phyloP scores from a whole-genome alignment of 495 filamentous ascomycete species.

The Penicillium diatomitis region DNA sequence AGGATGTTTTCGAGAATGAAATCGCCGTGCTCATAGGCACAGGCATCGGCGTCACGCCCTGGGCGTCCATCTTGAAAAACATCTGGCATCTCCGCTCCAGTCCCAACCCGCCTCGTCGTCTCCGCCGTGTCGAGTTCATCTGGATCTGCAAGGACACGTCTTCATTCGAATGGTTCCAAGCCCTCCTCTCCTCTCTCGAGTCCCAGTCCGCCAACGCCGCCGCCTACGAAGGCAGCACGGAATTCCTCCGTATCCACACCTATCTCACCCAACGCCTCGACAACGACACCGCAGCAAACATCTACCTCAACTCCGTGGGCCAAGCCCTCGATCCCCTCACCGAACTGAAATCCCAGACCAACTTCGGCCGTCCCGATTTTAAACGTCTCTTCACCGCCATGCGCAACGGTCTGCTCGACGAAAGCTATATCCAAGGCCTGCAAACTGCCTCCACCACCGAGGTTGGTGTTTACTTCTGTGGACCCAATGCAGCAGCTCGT shows the following conservation, averaged over 20 bases:
- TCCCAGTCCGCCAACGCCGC: conserved; percentile 66
- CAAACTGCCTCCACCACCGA: conserved; percentile 63
- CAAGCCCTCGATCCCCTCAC: conserved; percentile 82
- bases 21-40: conserved; percentile 95
- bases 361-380: conserved; percentile 95
- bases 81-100: conserved; percentile 91
- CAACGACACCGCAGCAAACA: conserved; percentile 86
- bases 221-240: conserved; percentile 54
- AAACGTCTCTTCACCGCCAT: conserved; percentile 70
- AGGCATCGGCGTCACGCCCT: conserved; percentile 95
- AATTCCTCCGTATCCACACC: conserved; percentile 96
- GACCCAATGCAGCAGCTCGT: conserved; percentile 68
- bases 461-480: conserved; percentile 97
- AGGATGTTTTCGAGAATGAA: conserved; percentile 92
- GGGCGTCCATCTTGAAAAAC: conserved; percentile 95
- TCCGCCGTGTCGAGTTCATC: conserved; percentile 95
- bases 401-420: conserved; percentile 76
- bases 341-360: conserved; percentile 79
- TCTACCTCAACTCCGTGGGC: conserved; percentile 91
- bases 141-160: conserved; percentile 96
- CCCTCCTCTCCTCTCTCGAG: conserved; percentile 85
- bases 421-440: conserved; percentile 75
- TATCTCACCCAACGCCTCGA: conserved; percentile 94
- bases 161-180: conserved; percentile 99
- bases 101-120: conserved; percentile 75